Conservation (phyloP, 768 basidiomycete genomes). For the Tulasnella sp. region DNA sequence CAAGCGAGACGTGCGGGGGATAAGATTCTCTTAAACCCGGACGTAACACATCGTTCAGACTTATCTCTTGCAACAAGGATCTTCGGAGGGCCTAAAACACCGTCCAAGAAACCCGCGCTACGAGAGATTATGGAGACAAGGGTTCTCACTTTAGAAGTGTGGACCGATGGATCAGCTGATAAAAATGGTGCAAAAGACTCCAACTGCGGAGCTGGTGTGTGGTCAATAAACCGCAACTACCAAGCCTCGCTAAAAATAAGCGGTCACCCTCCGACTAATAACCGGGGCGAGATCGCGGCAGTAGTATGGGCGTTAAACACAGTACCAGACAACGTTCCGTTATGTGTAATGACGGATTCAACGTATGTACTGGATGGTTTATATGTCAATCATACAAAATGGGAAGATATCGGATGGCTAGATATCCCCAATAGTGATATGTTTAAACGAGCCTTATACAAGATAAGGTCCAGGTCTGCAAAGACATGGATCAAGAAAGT, state of each 20-base stretch:
- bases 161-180: constrained; percentile 4
- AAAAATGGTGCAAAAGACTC: constrained; percentile 5
- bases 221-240: not conserved
- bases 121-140: too few relatives aligned
- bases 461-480: not conserved
- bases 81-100: too few relatives aligned
- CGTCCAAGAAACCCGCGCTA: too few relatives aligned
- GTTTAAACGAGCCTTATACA: not conserved
- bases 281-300: constrained; percentile 2
- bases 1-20: too few relatives aligned
- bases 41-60: constrained; percentile 2
- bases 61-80: not conserved
- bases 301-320: not conserved
- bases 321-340: not conserved
- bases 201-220: constrained; percentile 1
- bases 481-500: constrained; percentile 4
- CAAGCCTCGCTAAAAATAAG: not conserved
- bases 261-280: constrained; percentile 4
- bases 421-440: not conserved
- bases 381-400: not conserved
- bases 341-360: not conserved
- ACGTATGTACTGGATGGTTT: not conserved
- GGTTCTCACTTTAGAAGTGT: too few relatives aligned
- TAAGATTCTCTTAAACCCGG: constrained; percentile 3
- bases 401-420: constrained; percentile 6